Base-by-base conservation (phyloP, 2,329 filamentous ascomycete species). In the Ascochyta pisi region DNA sequence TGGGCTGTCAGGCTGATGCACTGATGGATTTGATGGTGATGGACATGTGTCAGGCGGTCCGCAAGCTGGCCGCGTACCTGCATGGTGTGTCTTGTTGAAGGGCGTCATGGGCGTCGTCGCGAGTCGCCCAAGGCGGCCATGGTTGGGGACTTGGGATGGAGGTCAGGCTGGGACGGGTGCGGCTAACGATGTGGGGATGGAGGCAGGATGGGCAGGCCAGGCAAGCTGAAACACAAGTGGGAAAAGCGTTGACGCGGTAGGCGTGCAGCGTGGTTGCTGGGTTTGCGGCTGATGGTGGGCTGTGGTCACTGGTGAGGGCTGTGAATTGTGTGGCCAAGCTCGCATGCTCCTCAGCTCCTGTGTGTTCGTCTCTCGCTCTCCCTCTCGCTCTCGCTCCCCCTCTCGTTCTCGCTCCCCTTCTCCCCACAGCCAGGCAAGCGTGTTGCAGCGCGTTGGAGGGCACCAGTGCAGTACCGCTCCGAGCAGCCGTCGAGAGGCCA, bases 11-110 rank as follows among this genome's bases (percentile, higher is more conserved):
- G 42, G 41, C 35, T 37, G 43, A 48, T 19, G 54, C 43, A 35
- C 27, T 35, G 35, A 44, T 55, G 37, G 24, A 51, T 29, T 47
- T 47, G 42, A 47, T 33, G 47, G 47, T 38, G 53, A 39, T 48
- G 27, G 47, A 43, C 39, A 51, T 52, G 49, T 57, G 49, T 57
- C 54, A 51, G 48, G 40, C 44, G 22, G 54, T 46, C 54, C 57
- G 39, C 29, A 46, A 56, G 23, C 34, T 47, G 60, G 57, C 47
- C 53, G 58, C 50, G 63, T 67, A 63, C 63, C 62, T 67, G 65
- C 63, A 57, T 59, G 19, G 46, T 37, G 29, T 23, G 27, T 22
- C 27, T 33, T 34, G 38, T 16, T 16, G 23, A 4, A 29, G 35
- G 10, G 40, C 40, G 34, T 41, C 40, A 50, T 41, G 52, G 52